A percentile compares a stretch with the other conserved stretches of the same genome.
Evolutionary conservation across 2,329 filamentous ascomycete species (phyloP).

Genomic region (Fusarium sacchari): DNA sequence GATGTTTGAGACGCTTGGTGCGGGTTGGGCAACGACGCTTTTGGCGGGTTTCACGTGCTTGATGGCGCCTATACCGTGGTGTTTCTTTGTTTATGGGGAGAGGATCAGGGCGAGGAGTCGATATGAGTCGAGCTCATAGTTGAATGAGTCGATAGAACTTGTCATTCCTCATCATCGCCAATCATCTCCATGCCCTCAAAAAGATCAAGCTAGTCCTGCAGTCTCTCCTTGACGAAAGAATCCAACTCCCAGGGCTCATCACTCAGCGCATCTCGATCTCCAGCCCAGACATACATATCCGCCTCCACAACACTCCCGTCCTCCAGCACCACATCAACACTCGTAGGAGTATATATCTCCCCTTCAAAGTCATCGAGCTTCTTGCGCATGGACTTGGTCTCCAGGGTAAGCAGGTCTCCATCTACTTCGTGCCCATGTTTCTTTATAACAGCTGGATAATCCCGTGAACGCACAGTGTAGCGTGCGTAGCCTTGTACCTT

Average conservation of each 20-base stretch:
- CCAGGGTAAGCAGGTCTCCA: slow-evolving; percentile 37
- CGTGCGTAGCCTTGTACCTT: slow-evolving; percentile 27
- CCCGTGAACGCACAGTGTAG: slow-evolving; percentile 23
- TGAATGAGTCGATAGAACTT: not conserved
- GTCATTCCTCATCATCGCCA: accelerated
- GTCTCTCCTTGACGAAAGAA: not conserved
- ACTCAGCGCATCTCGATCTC: slow-evolving; percentile 23
- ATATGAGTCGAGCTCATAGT: slow-evolving; percentile 16
- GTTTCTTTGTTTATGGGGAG: slow-evolving; percentile 17
- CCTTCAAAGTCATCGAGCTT: slow-evolving; percentile 51
- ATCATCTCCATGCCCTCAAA: not conserved
- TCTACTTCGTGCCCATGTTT: slow-evolving; percentile 17
- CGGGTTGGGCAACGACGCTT: slow-evolving; percentile 21
- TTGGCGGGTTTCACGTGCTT: not conserved
- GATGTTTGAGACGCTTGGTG: slow-evolving; percentile 21
- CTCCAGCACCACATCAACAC: slow-evolving; percentile 15
- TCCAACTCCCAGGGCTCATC: slow-evolving; percentile 41
- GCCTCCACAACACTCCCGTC: slow-evolving; percentile 33
- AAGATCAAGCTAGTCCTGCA: not conserved
- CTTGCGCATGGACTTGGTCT: slow-evolving; percentile 41
- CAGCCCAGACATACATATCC: slow-evolving; percentile 48
- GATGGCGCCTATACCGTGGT: slow-evolving; percentile 32
- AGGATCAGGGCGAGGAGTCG: slow-evolving; percentile 9
- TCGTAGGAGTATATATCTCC: slow-evolving; percentile 31
- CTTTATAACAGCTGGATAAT: slow-evolving; percentile 43